Evolutionary conservation across 208 protist genomes (phyloP), one percentile per base, ranked within the genome.

Genomic region (Zelonia costaricensis): DNA sequence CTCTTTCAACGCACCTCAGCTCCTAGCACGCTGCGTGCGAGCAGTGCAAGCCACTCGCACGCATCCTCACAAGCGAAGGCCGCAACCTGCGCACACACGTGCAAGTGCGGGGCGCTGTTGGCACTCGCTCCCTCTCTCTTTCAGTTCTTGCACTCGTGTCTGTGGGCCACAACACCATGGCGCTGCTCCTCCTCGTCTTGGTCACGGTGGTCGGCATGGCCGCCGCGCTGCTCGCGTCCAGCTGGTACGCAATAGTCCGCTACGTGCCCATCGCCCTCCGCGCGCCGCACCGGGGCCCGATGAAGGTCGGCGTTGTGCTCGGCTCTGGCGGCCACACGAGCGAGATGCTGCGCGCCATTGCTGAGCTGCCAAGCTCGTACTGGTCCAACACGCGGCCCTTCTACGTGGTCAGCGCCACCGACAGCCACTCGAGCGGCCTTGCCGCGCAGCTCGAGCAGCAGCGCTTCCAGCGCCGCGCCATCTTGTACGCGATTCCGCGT

Each of bases 311-410:
- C 48, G 82, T 93, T 13, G 90, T 97, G 20, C 72, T 97, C 27
- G 93, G 93, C 44, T 95, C 90, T 55, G 93, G 93, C 27, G 93
- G 93, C 16, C 93, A 97, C 77, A 97, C 93, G 2, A 91, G 81
- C 42, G 93, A 97, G 60, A 97, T 97, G 93, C 72, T 97, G 72
- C 81, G 88, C 43, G 42, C 62, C 33, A 76, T 97, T 42, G 57
- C 56, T 4, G 51, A 58, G 8, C 23, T 95, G 10, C 77, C 80
- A 7, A 28, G 20, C 0, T 43, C 56, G 23, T 52, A 84, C 40
- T 92, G 83, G 82, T 38, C 49, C 4, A 43, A 68, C 27, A 76
- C 81, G 25, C 69, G 73, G 4, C 67, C 74, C 0, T 80, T 87
- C 49, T 93, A 93, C 59, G 60, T 91, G 16, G 66, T 93, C 20